Evolutionary conservation across 257 asterid genomes (phyloP).

Genomic region (Nicotiana paniculata): DNA sequence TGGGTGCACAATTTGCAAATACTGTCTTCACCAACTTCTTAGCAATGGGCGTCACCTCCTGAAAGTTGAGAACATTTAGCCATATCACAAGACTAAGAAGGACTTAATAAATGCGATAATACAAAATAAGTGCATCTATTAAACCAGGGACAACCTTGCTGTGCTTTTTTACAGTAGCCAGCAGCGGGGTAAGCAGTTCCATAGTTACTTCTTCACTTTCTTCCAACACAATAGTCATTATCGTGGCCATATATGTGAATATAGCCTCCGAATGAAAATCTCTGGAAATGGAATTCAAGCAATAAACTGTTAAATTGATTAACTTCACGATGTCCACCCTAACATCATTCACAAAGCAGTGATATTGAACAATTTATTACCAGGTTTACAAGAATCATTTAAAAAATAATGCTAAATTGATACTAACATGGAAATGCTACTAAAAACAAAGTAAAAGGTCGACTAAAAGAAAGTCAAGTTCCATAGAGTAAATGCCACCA

Average conservation of each 20-base stretch:
- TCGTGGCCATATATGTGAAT: constrained; percentile 78
- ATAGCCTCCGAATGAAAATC: constrained; percentile 50
- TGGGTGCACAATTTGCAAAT: constrained; percentile 48
- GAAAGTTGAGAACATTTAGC: constrained; percentile 12
- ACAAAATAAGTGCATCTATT: neutral
- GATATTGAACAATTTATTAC: too few relatives aligned
- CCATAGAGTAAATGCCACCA: too few relatives aligned
- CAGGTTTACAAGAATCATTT: too few relatives aligned
- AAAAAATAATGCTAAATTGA: too few relatives aligned
- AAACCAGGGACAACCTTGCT: constrained; percentile 44
- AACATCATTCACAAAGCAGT: too few relatives aligned
- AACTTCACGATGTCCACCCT: too few relatives aligned
- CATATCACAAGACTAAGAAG: neutral
- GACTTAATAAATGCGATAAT: neutral
- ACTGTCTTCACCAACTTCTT: constrained; percentile 70
- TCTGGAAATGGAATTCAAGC: constrained; percentile 32
- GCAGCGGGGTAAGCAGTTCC: constrained; percentile 60
- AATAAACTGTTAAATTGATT: neutral
- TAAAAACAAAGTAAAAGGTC: too few relatives aligned
- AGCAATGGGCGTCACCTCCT: constrained; percentile 58
- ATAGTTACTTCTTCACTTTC: constrained; percentile 86
- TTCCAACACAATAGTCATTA: constrained; percentile 83
- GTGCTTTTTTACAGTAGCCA: constrained; percentile 57
- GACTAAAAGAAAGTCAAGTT: too few relatives aligned
- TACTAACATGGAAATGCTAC: too few relatives aligned